These are phyloP conservation scores for Phlebiopsis flavidoalba DNA, from an alignment of 768 basidiomycete species.

Conservation along the genomic window DNA sequence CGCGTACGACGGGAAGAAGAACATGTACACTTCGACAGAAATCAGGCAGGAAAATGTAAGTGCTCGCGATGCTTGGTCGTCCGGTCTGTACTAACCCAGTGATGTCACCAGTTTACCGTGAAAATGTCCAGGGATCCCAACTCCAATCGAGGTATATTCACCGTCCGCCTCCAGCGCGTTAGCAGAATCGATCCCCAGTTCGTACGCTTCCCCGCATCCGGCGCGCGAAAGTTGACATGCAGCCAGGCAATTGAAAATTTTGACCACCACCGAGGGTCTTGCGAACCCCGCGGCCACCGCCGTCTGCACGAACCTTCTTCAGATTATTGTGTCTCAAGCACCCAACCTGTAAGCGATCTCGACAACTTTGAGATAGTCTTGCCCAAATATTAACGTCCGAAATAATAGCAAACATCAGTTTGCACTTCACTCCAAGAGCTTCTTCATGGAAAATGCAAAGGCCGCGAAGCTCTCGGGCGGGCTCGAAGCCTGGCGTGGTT, in stretches of 20 bases:
- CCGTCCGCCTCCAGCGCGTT: neutral
- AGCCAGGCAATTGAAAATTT: constrained; percentile 1
- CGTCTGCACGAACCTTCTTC: constrained; percentile 6
- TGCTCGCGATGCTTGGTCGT: neutral
- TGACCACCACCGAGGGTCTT: neutral
- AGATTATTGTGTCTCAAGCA: constrained; percentile 8
- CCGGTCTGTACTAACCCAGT: neutral
- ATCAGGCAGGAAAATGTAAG: neutral
- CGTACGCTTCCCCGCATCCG: neutral
- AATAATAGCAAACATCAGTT: constrained; percentile 3
- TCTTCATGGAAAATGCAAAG: constrained; percentile 2
- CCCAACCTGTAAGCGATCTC: constrained; percentile 7
- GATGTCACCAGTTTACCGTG: neutral
- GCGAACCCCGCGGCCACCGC: neutral
- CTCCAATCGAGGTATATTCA: neutral
- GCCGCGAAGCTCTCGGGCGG: neutral
- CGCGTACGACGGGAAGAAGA: constrained; percentile 7
- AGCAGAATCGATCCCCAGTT: constrained; percentile 3
- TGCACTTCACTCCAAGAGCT: constrained; percentile 8
- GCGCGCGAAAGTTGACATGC: neutral
- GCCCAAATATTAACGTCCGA: neutral
- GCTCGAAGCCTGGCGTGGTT: constrained; percentile 6
- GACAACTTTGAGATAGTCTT: neutral
- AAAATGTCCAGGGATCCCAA: neutral
- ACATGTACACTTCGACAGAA: neutral